A percentile compares a stretch with the other conserved stretches of the same genome.
Evolutionary conservation across 2,329 filamentous ascomycete genomes (phyloP).

Genomic region (Monosporascus sp.): DNA sequence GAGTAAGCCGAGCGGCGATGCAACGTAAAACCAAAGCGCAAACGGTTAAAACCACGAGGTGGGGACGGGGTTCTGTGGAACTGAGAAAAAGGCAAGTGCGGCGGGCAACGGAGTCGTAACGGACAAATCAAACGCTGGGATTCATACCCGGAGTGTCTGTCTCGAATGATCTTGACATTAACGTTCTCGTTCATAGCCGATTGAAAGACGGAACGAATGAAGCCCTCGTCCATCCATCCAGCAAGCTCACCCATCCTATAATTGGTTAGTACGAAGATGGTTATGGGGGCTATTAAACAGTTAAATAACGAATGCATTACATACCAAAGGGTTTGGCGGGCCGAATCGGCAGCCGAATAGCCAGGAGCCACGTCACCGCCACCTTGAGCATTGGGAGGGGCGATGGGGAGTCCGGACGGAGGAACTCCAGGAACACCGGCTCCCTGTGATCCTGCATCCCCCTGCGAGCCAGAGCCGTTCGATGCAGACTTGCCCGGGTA

Average conservation of each 20-base stretch:
- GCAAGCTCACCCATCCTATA: constrained; percentile 97
- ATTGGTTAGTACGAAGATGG: constrained; percentile 4
- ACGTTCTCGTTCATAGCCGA: constrained; percentile 90
- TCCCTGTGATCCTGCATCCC: constrained; percentile 27
- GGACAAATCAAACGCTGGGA: not conserved
- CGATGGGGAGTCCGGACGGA: constrained; percentile 20
- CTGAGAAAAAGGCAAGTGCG: not conserved
- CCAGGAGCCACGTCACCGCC: constrained; percentile 25
- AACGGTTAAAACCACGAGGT: not conserved
- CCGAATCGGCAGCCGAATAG: constrained; percentile 35
- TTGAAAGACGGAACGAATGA: constrained; percentile 85
- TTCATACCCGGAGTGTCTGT: constrained; percentile 90
- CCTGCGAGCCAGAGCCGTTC: constrained; percentile 32
- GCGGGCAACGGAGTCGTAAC: not conserved
- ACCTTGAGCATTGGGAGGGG: constrained; percentile 28
- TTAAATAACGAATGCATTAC: constrained; percentile 5
- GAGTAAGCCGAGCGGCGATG: constrained; percentile 6
- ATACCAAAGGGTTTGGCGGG: constrained; percentile 53
- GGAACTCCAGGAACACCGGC: constrained; percentile 22
- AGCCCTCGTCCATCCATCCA: constrained; percentile 99
- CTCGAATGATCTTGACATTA: constrained; percentile 98
- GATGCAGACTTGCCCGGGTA: constrained; percentile 31
- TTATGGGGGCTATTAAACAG: not conserved
- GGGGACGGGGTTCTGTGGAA: not conserved
- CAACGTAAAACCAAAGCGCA: not conserved